Evolutionary conservation across 768 basidiomycete genomes (phyloP).

Genomic region (Termitomyces sp.): DNA sequence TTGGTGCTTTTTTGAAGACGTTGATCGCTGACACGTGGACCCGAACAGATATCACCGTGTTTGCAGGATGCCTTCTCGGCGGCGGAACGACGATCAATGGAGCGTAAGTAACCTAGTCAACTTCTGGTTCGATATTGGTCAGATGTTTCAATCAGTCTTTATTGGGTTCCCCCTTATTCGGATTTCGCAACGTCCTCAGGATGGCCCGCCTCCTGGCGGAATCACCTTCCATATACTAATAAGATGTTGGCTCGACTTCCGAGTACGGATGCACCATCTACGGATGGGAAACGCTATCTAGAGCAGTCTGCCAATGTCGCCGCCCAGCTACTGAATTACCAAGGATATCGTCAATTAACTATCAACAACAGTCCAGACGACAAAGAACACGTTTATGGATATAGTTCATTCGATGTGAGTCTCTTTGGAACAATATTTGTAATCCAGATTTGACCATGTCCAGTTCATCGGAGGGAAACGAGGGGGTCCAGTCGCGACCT

Average conservation of each 20-base stretch:
- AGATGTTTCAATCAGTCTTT: constrained; percentile 32
- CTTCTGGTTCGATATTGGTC: background rate
- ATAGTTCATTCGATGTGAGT: constrained; percentile 36
- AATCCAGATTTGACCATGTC: background rate
- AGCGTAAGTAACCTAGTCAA: constrained; percentile 32
- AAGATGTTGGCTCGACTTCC: constrained; percentile 47
- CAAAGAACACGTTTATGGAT: constrained; percentile 60
- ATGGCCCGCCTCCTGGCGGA: constrained; percentile 51
- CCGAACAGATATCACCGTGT: constrained; percentile 46
- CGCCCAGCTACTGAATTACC: constrained; percentile 34
- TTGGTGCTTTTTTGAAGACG: background rate
- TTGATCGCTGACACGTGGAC: background rate
- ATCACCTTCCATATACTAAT: constrained; percentile 44
- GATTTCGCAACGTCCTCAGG: constrained; percentile 47
- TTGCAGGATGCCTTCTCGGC: constrained; percentile 60
- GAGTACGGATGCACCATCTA: constrained; percentile 51
- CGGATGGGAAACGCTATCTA: constrained; percentile 53
- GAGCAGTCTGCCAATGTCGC: constrained; percentile 43
- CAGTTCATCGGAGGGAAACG: constrained; percentile 41
- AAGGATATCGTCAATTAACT: constrained; percentile 46
- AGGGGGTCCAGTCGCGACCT: constrained; percentile 54
- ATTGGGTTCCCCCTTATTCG: constrained; percentile 46
- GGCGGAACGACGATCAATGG: constrained; percentile 63
- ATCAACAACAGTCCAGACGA: constrained; percentile 51
- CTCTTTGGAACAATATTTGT: background rate